Evolutionary conservation across 352 stramenopile genomes (phyloP).

Genomic region (Phytophthora ohioensis): DNA sequence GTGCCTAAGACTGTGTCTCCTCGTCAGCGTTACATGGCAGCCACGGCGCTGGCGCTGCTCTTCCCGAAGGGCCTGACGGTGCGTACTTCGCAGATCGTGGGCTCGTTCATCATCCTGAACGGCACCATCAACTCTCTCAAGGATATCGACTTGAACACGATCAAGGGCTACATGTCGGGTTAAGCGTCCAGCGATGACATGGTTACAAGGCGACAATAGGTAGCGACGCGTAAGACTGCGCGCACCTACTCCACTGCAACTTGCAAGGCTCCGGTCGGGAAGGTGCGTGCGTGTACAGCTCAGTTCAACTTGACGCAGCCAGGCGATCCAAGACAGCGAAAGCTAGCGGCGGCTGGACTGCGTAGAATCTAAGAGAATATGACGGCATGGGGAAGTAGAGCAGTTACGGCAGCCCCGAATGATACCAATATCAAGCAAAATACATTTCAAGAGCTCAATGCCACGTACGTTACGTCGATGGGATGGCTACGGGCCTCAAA

Average conservation of each 20-base stretch:
- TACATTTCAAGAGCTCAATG: constrained; percentile 19
- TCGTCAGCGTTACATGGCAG: constrained; percentile 68
- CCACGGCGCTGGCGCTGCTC: constrained; percentile 81
- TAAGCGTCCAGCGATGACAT: constrained; percentile 23
- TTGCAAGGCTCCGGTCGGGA: constrained; percentile 29
- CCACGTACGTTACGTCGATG: constrained; percentile 3
- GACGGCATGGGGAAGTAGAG: constrained; percentile 36
- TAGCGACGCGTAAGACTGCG: constrained; percentile 23
- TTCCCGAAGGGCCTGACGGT: constrained; percentile 92
- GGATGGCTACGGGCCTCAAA: not conserved
- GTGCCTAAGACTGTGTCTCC: constrained; percentile 82
- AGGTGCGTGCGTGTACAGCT: constrained; percentile 39
- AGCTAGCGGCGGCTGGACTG: constrained; percentile 21
- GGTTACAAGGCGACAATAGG: constrained; percentile 36
- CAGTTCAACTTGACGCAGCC: constrained; percentile 36
- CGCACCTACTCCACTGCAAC: constrained; percentile 25
- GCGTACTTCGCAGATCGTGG: constrained; percentile 92
- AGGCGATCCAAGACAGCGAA: constrained; percentile 26
- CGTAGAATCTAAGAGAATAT: constrained; percentile 33
- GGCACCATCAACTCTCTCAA: constrained; percentile 93
- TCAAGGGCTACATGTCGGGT: constrained; percentile 54
- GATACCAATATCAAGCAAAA: constrained; percentile 43
- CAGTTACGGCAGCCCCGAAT: constrained; percentile 31
- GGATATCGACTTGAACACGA: constrained; percentile 70
- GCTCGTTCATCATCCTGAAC: constrained; percentile 95